Conservation (phyloP, 75 land plant genomes). For the Isoetes taiwanensis region DNA sequence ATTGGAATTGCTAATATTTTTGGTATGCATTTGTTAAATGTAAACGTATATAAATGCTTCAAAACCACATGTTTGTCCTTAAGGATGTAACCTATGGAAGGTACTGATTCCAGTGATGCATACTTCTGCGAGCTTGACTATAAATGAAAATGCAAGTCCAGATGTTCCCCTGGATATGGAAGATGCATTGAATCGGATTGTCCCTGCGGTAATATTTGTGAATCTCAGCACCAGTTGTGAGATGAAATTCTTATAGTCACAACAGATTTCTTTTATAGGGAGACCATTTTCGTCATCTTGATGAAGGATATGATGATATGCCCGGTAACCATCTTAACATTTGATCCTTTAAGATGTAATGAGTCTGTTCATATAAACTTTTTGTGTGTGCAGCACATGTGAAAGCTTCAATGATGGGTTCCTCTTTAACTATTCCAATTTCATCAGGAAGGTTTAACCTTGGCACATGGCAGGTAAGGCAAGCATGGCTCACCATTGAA, state of each 20-base stretch:
- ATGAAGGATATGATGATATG: constrained; percentile 43
- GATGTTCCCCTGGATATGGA: constrained; percentile 48
- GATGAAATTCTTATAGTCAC: neutral
- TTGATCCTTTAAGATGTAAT: neutral
- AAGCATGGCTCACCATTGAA: neutral
- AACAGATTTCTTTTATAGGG: constrained; percentile 17
- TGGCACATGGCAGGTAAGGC: constrained; percentile 39
- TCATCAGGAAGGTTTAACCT: constrained; percentile 27
- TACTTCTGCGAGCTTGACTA: constrained; percentile 42
- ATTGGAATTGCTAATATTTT: constrained; percentile 38
- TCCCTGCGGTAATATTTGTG: constrained; percentile 26
- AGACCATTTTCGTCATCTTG: constrained; percentile 37
- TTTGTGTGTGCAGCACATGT: constrained; percentile 31
- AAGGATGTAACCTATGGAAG: constrained; percentile 5
- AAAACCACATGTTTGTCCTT: neutral
- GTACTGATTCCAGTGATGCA: constrained; percentile 26
- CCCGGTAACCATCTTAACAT: constrained; percentile 21
- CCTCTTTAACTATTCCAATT: constrained; percentile 33
- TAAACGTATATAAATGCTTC: neutral
- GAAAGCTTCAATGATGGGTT: constrained; percentile 42
- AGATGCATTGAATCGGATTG: constrained; percentile 32
- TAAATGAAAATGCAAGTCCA: constrained; percentile 42
- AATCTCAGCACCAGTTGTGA: neutral
- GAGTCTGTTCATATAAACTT: neutral
- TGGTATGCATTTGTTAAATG: constrained; percentile 14